Percentiles rank a stretch among this genome's conserved stretches.
Conservation (phyloP, 73 alveolate species). For the Urostyla sp. region DNA sequence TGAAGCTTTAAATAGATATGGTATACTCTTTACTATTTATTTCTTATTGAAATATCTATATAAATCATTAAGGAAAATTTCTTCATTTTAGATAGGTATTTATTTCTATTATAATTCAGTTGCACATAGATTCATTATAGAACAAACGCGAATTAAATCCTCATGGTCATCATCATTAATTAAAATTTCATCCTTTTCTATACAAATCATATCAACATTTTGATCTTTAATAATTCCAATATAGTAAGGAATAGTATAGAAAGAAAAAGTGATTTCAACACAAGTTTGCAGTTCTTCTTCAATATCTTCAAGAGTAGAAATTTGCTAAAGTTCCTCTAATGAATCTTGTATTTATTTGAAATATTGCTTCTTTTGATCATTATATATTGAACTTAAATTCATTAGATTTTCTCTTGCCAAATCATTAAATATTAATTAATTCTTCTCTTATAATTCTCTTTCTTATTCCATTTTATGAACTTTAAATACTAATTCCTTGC, state of each 20-base stretch:
- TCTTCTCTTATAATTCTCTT: not conserved
- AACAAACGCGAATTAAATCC: constrained; percentile 31
- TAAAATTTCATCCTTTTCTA: constrained; percentile 34
- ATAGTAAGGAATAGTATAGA: constrained; percentile 51
- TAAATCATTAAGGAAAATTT: constrained; percentile 8
- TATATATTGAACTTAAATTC: too few species aligned
- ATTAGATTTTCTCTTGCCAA: too few species aligned
- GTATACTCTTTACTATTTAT: constrained; percentile 29
- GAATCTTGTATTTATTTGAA: too few species aligned
- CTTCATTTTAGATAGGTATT: constrained; percentile 35
- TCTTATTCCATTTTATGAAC: constrained; percentile 37
- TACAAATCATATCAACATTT: constrained; percentile 30
- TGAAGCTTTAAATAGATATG: constrained; percentile 19
- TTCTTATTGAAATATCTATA: constrained; percentile 34
- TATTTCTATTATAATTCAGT: too few species aligned
- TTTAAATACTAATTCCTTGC: constrained; percentile 21
- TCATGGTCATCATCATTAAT: constrained; percentile 60
- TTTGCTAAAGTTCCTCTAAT: too few species aligned
- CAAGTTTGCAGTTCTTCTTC: constrained; percentile 19
- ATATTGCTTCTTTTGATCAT: too few species aligned
- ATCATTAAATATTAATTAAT: too few species aligned
- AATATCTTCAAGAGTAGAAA: too few species aligned
- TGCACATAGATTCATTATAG: constrained; percentile 9
- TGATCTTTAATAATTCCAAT: constrained; percentile 36
- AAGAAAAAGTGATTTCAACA: constrained; percentile 35